A percentile compares a stretch with the other conserved stretches of the same genome.
Evolutionary conservation across 2,329 filamentous ascomycete genomes (phyloP).

Genomic region (Cordyceps cicadae): DNA sequence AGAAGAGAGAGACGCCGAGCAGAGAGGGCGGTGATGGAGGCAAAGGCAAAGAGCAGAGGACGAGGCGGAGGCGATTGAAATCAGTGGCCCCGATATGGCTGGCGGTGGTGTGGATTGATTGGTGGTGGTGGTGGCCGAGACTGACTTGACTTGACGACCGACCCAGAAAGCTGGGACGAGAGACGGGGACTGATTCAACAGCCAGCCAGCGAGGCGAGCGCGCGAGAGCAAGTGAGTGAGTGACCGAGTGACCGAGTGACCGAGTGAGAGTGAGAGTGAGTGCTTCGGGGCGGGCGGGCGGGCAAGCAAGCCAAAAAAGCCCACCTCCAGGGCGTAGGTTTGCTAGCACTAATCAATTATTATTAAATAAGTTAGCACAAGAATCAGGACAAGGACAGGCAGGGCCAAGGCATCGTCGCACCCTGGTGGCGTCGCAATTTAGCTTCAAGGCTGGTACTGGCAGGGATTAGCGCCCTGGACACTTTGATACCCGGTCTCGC

Average conservation of each 20-base stretch:
- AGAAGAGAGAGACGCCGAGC: not conserved
- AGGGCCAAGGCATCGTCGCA: not conserved
- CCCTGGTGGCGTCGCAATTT: constrained; percentile 9
- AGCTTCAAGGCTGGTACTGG: constrained; percentile 5
- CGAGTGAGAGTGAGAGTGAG: not conserved
- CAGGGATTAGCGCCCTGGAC: constrained; percentile 8
- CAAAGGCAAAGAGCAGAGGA: not conserved
- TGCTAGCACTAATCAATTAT: not conserved
- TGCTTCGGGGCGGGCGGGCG: not conserved
- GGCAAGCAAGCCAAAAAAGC: not conserved
- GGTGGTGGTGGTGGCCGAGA: constrained; percentile 6
- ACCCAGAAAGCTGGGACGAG: constrained; percentile 11
- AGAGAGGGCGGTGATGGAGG: constrained; percentile 6
- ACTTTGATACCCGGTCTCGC: constrained; percentile 4
- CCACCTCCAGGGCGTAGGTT: not conserved
- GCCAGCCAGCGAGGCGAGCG: not conserved
- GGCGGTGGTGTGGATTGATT: not conserved
- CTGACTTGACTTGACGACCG: not conserved
- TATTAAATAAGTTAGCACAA: not conserved
- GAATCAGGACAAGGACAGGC: no score
- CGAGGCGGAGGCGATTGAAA: not conserved
- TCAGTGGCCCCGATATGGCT: not conserved
- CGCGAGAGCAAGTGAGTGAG: not conserved
- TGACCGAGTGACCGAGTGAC: no score
- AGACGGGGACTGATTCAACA: not conserved